phyloP scores from a whole-genome alignment of 2,329 filamentous ascomycete genomes.

The Phialemonium atrogriseum region DNA sequence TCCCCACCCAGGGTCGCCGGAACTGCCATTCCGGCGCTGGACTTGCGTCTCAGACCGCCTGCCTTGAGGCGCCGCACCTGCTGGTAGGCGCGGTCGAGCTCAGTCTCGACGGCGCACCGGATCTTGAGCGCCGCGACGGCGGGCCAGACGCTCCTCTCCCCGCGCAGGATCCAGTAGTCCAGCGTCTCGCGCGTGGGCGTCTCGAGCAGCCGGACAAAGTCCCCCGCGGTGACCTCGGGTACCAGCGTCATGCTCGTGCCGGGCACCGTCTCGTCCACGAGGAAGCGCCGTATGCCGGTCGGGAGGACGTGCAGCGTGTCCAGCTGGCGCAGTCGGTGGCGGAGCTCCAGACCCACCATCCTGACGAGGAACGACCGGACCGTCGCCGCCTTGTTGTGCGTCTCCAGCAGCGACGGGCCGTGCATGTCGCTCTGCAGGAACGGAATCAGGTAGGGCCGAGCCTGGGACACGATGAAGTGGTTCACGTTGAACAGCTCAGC shows the following conservation, averaged over 20 bases:
- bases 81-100: slow-evolving; percentile 80
- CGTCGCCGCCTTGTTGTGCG: slow-evolving; percentile 48
- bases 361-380: slow-evolving; percentile 52
- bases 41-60: slow-evolving; percentile 38
- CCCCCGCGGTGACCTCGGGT: slow-evolving; percentile 62
- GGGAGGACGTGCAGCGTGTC: slow-evolving; percentile 71
- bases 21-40: slow-evolving; percentile 21
- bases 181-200: slow-evolving; percentile 69
- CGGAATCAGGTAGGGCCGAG: slow-evolving; percentile 79
- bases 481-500: slow-evolving; percentile 87
- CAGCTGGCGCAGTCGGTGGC: slow-evolving; percentile 73
- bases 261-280: slow-evolving; percentile 76
- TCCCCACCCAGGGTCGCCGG: slow-evolving; percentile 8
- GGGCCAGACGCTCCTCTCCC: slow-evolving; percentile 87
- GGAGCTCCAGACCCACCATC: slow-evolving; percentile 66
- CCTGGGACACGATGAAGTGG: slow-evolving; percentile 91
- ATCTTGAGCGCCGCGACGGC: slow-evolving; percentile 75
- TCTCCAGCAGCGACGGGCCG: slow-evolving; percentile 56
- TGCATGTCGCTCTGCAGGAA: slow-evolving; percentile 78
- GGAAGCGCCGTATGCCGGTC: slow-evolving; percentile 59
- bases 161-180: slow-evolving; percentile 76
- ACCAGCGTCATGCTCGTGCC: slow-evolving; percentile 74
- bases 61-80: slow-evolving; percentile 58
- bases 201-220: slow-evolving; percentile 75
- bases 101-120: slow-evolving; percentile 76